Conservation (phyloP, 2,329 filamentous ascomycete species). For the Fusarium decemcellulare region DNA sequence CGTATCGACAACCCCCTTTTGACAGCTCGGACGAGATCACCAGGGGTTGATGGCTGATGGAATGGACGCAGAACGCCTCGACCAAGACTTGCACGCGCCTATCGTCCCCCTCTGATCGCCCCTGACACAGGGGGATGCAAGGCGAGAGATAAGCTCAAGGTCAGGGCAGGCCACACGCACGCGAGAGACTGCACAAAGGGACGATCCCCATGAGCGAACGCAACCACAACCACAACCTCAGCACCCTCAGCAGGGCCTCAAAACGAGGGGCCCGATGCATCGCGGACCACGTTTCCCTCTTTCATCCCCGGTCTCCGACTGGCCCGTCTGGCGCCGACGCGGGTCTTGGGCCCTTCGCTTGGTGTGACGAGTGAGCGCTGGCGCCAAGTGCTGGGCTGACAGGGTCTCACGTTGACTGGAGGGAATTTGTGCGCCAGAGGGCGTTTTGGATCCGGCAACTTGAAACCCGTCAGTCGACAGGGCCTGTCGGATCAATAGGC, state of each 20-base stretch:
- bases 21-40: no score
- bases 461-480: conserved; percentile 32
- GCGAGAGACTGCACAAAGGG: conserved; percentile 13
- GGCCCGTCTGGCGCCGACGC: conserved; percentile 37
- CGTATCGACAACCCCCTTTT: no score
- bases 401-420: conserved; percentile 36
- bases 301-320: conserved; percentile 26
- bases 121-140: conserved; percentile 24
- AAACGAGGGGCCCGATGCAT: conserved; percentile 2
- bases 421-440: conserved; percentile 26
- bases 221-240: not conserved
- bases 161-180: conserved; percentile 4
- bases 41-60: no score
- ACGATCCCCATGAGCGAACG: conserved; percentile 11
- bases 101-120: not conserved
- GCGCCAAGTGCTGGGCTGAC: conserved; percentile 25
- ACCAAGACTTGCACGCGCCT: not conserved
- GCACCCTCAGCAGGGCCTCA: not conserved
- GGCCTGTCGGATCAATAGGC: conserved; percentile 27
- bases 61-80: not conserved
- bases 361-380: conserved; percentile 31
- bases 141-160: conserved; percentile 21
- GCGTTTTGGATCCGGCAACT: conserved; percentile 39
- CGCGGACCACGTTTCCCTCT: conserved; percentile 7
- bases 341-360: conserved; percentile 23